Evolutionary conservation across 192 early-diverging fungal genomes (phyloP).

Genomic region (Cetraspora pellucida): DNA sequence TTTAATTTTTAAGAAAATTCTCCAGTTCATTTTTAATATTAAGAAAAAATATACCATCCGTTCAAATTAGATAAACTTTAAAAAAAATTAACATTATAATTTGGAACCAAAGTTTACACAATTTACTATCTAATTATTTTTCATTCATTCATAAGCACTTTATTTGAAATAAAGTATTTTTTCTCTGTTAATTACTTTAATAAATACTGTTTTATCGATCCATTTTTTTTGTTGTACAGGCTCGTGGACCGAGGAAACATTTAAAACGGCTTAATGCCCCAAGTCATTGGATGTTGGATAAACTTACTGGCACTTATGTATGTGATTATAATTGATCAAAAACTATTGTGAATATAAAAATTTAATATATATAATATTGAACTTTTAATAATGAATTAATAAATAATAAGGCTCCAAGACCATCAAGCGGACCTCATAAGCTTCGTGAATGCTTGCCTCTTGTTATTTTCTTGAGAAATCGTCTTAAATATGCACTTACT

Average conservation of each 20-base stretch:
- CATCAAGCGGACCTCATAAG: conserved; percentile 99
- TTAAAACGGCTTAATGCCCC: conserved; percentile 99
- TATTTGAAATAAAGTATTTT: background rate
- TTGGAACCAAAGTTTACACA: too few species aligned
- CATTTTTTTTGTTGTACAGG: conserved; percentile 48
- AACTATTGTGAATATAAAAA: background rate
- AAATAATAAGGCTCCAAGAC: conserved; percentile 81
- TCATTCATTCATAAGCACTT: too few species aligned
- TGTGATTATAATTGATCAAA: conserved; percentile 19
- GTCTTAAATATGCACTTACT: conserved; percentile 99
- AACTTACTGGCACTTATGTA: conserved; percentile 95
- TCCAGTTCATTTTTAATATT: too few species aligned
- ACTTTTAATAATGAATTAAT: background rate
- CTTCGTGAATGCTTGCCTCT: conserved; percentile 98
- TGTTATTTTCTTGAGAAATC: conserved; percentile 98
- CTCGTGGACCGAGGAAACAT: conserved; percentile 99
- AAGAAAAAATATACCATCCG: too few species aligned
- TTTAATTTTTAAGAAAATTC: too few species aligned
- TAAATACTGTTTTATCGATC: background rate
- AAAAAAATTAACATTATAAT: too few species aligned
- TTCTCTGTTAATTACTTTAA: background rate
- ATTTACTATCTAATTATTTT: too few species aligned
- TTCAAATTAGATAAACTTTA: too few species aligned
- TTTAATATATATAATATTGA: too few species aligned
- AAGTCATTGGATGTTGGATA: conserved; percentile 99